Evolutionary conservation across 2,329 filamentous ascomycete species (phyloP).

Genomic region (Fusarium mexicanum): DNA sequence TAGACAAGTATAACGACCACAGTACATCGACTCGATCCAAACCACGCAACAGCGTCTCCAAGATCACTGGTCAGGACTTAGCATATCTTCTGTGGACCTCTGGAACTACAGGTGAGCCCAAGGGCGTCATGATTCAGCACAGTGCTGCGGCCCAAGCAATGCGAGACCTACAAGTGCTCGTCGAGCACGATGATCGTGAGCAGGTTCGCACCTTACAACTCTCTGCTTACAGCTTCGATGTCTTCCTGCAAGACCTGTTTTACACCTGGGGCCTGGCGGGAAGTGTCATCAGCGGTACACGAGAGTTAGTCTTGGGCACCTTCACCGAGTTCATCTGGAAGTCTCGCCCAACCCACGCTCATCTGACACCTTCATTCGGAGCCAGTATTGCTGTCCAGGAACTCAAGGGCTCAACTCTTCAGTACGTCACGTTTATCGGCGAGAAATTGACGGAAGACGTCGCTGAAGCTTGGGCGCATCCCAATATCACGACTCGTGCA

Average conservation of each 20-base stretch:
- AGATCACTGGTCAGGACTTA: neutral
- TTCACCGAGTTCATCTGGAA: constrained; percentile 26
- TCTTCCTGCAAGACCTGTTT: constrained; percentile 22
- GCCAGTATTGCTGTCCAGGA: constrained; percentile 18
- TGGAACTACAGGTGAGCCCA: constrained; percentile 17
- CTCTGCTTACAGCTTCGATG: constrained; percentile 26
- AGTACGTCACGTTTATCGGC: constrained; percentile 20
- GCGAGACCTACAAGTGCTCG: constrained; percentile 18
- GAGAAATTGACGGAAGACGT: constrained; percentile 27
- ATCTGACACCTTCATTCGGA: constrained; percentile 22
- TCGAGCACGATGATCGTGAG: constrained; percentile 9
- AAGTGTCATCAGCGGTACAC: constrained; percentile 7
- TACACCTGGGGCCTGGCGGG: constrained; percentile 21
- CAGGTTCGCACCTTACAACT: constrained; percentile 19
- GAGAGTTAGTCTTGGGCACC: constrained; percentile 18
- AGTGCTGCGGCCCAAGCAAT: constrained; percentile 14
- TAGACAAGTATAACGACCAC: constrained; percentile 1
- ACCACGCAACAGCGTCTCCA: neutral
- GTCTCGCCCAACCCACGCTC: constrained; percentile 15
- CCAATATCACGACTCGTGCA: constrained; percentile 7
- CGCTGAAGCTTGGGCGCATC: constrained; percentile 17
- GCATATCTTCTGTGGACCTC: constrained; percentile 25
- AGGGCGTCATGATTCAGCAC: constrained; percentile 29
- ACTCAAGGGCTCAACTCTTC: constrained; percentile 10
- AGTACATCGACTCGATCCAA: neutral